These are phyloP conservation scores for Aspergillus sojae DNA, from an alignment of 2,329 filamentous ascomycete genomes.

Conservation along the genomic window DNA sequence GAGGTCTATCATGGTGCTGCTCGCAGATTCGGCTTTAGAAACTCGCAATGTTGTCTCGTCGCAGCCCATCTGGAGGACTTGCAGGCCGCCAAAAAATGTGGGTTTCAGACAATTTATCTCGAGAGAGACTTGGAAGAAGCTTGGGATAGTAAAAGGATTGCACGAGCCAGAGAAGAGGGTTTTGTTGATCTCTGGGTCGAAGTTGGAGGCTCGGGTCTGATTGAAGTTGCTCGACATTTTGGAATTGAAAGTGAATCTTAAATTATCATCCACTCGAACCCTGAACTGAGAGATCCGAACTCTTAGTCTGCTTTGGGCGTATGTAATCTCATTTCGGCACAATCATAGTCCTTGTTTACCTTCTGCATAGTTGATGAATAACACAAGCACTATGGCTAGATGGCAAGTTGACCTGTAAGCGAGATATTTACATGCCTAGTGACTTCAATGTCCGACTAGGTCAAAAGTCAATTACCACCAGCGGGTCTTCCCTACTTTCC, in stretches of 20 bases:
- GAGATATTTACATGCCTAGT: too few species aligned
- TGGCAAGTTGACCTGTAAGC: too few species aligned
- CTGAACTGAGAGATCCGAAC: too few species aligned
- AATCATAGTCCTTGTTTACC: too few species aligned
- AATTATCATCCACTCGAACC: too few species aligned
- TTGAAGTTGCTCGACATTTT: conserved; percentile 20
- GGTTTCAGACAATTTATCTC: background rate
- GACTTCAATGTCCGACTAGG: too few species aligned
- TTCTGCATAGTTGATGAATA: too few species aligned
- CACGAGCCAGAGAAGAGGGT: conserved; percentile 54
- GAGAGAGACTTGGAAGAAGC: background rate
- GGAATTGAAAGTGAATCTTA: conserved; percentile 12
- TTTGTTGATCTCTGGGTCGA: conserved; percentile 57
- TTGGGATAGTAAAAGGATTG: conserved; percentile 46
- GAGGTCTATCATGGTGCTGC: conserved; percentile 69
- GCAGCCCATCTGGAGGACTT: conserved; percentile 46
- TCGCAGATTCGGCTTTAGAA: conserved; percentile 56
- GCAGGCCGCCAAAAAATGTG: background rate
- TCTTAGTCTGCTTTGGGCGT: too few species aligned
- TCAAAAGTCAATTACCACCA: too few species aligned
- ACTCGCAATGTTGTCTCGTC: conserved; percentile 70
- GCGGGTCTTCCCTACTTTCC: too few species aligned
- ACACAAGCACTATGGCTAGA: too few species aligned
- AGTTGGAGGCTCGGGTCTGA: conserved; percentile 20
- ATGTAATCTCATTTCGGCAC: too few species aligned